A percentile compares a stretch with the other conserved stretches of the same genome.
These are phyloP conservation scores for Glomus cerebriforme DNA, from an alignment of 192 early-diverging fungal genomes.

Conservation along the genomic window DNA sequence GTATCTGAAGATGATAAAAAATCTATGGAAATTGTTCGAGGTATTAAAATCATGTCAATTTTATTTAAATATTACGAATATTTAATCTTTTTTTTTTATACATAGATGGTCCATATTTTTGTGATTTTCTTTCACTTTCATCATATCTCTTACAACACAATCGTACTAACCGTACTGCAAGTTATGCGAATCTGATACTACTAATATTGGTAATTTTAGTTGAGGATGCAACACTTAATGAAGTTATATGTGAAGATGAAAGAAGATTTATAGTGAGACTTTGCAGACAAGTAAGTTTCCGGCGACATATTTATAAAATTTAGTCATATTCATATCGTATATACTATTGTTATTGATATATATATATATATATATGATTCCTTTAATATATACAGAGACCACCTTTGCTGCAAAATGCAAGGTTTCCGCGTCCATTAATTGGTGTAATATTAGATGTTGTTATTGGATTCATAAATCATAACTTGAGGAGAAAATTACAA, in stretches of 20 bases:
- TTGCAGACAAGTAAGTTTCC: conserved; percentile 42
- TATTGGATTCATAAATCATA: conserved; percentile 55
- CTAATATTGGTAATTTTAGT: conserved; percentile 45
- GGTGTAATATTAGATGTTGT: conserved; percentile 51
- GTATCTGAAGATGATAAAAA: neutral
- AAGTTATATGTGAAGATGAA: conserved; percentile 37
- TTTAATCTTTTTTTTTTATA: neutral
- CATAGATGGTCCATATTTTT: conserved; percentile 20
- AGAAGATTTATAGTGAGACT: conserved; percentile 29
- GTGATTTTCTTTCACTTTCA: conserved; percentile 46
- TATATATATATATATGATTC: no score
- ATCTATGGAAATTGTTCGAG: neutral
- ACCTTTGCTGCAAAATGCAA: conserved; percentile 48
- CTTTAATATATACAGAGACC: conserved; percentile 40
- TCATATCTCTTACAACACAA: conserved; percentile 58
- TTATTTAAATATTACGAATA: neutral
- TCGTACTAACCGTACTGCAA: conserved; percentile 40
- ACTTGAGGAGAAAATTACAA: conserved; percentile 56
- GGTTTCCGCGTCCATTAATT: conserved; percentile 41
- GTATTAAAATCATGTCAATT: neutral
- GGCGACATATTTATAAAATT: neutral
- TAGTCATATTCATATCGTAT: no score
- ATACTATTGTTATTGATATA: no score
- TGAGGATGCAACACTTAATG: conserved; percentile 44
- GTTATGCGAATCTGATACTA: conserved; percentile 51